Base-by-base conservation (phyloP, 495 filamentous ascomycete species). In the Annulohypoxylon bovei region DNA sequence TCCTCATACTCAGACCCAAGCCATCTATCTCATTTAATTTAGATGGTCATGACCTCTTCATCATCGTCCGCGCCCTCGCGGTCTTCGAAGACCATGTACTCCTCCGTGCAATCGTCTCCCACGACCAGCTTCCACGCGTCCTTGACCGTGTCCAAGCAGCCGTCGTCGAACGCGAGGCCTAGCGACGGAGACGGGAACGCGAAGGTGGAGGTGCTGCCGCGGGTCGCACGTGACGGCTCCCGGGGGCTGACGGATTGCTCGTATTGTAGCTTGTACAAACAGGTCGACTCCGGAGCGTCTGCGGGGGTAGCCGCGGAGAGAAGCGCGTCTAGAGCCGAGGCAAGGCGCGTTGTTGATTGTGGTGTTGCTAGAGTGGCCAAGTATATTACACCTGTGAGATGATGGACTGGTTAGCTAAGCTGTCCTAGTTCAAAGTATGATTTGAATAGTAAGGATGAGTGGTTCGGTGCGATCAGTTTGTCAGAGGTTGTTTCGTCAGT, bases 401-500 rank as follows among this genome's bases (percentile, higher is more conserved):
- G 42, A 27, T 20, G 39, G 18, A 37, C 23, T 61, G 37, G 76
- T 90, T 84, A 91, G 87, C 81, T 54, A 55, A 67, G 67, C 7
- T n/a, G 67, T 28, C 22, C 42, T 58, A 53, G 66, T 22, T 25
- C 4, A 27, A 27, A 14, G 11, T 47, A 7, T 28, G 11, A n/a
- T 63, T 42, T 28, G 55, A 66, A 46, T 30, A n/a, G 46, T 37
- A 27, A 58, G 56, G 39, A 61, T 47, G 73, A 70, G 69, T n/a
- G 55, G 49, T 46, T 61, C n/a, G 67, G 67, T 74, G 72, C 65
- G 63, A 89, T 97, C 94, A 97, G 94, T 85, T 88, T 92, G 90
- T 93, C 89, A 92, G 89, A 92, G 88, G 88, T 91, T 85, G 28
- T 80, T 84, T 92, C 92, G 88, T 93, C 93, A 95, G 89, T 82